Evolutionary conservation across 345 rosid species (phyloP).

Genomic region (Pugionium cornutum): DNA sequence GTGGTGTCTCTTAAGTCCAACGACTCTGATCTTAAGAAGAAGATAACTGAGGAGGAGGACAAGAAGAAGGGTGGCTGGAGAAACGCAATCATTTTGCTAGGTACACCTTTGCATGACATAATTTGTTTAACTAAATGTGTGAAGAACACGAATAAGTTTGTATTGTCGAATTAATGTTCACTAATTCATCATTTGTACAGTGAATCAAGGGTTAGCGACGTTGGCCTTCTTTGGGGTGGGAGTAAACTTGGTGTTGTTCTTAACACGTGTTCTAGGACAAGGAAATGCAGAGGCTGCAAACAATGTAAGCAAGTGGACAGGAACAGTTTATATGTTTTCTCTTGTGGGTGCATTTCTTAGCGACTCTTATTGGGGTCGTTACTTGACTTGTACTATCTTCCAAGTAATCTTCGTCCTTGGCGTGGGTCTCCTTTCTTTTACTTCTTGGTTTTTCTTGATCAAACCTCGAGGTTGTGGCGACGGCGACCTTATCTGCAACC

Average conservation of each 20-base stretch:
- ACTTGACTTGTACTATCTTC: slow-evolving; percentile 51
- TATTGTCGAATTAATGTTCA: too few species aligned
- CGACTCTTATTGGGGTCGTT: slow-evolving; percentile 96
- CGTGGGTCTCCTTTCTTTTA: slow-evolving; percentile 52
- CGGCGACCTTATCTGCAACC: slow-evolving; percentile 44
- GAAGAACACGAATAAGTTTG: too few species aligned
- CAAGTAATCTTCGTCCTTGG: slow-evolving; percentile 47
- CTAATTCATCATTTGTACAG: slow-evolving; percentile 37
- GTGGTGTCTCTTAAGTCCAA: slow-evolving; percentile 19
- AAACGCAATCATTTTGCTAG: slow-evolving; percentile 49
- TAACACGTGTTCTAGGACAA: slow-evolving; percentile 79
- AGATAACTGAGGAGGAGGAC: slow-evolving; percentile 12
- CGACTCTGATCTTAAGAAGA: slow-evolving; percentile 32
- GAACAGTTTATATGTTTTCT: slow-evolving; percentile 86
- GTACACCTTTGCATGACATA: slow-evolving; percentile 25
- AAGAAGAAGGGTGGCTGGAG: slow-evolving; percentile 48
- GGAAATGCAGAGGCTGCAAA: slow-evolving; percentile 81
- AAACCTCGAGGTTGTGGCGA: slow-evolving; percentile 76
- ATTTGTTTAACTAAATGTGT: not conserved
- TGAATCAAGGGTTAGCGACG: slow-evolving; percentile 82
- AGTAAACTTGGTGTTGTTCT: slow-evolving; percentile 78
- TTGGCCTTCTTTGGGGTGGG: slow-evolving; percentile 94
- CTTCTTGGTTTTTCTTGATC: slow-evolving; percentile 64
- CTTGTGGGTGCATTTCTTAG: slow-evolving; percentile 91
- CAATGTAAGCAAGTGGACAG: slow-evolving; percentile 90